These are phyloP conservation scores for Silene vulgaris DNA, from an alignment of 179 eudicot genomes.

Conservation along the genomic window DNA sequence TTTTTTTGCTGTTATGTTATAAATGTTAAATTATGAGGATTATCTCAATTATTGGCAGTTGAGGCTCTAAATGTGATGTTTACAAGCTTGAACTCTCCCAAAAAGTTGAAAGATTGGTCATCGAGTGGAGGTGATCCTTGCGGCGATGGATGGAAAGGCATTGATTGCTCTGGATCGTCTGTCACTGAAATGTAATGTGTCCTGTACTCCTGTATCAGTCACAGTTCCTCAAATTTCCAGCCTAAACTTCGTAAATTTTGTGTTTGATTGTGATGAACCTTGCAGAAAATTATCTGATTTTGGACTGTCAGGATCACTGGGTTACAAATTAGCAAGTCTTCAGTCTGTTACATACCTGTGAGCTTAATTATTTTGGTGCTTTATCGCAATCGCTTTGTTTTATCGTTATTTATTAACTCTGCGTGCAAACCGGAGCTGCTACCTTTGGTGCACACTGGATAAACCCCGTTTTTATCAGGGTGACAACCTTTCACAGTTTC, in stretches of 20 bases:
- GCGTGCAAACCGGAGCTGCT: not conserved
- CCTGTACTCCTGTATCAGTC: not conserved
- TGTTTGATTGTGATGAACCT: constrained; percentile 7
- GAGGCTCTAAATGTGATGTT: constrained; percentile 56
- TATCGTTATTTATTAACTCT: not conserved
- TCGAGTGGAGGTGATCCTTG: constrained; percentile 69
- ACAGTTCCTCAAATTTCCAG: not conserved
- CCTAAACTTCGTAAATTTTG: not conserved
- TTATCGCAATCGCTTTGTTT: constrained; percentile 13
- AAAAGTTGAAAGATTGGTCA: constrained; percentile 43
- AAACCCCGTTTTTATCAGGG: not conserved
- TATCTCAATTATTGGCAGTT: constrained; percentile 26
- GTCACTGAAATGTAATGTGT: constrained; percentile 52
- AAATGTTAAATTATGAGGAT: constrained; percentile 9
- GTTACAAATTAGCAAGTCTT: constrained; percentile 50
- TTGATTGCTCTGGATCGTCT: constrained; percentile 50
- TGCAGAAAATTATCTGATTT: constrained; percentile 49
- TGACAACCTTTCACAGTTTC: no score
- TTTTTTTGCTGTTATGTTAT: not conserved
- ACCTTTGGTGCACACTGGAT: not conserved
- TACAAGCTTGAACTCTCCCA: constrained; percentile 46
- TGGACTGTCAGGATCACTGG: constrained; percentile 48
- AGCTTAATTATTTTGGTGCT: constrained; percentile 28
- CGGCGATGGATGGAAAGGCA: constrained; percentile 59
- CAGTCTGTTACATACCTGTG: constrained; percentile 55